Evolutionary conservation across 1,284 basidiomycete genomes (phyloP).

Genomic region (Malassezia caprae): DNA sequence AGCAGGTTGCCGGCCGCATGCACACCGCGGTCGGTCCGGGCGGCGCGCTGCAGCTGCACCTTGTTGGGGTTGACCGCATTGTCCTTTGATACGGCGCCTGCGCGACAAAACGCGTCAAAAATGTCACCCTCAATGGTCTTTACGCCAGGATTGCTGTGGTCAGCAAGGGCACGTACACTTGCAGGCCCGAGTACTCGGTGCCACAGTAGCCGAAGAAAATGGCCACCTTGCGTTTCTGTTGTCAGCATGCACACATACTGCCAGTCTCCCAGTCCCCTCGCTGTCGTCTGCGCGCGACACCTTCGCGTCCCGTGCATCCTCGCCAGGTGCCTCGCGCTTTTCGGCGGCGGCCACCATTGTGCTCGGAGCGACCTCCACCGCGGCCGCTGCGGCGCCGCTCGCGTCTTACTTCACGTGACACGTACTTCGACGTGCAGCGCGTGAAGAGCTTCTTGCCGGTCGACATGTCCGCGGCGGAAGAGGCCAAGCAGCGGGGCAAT

Average conservation of each 20-base stretch:
- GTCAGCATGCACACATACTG: neutral
- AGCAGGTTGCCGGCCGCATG: slow-evolving; percentile 87
- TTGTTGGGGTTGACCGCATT: slow-evolving; percentile 86
- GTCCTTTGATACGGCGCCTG: slow-evolving; percentile 80
- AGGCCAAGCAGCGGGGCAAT: slow-evolving; percentile 45
- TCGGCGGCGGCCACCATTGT: neutral
- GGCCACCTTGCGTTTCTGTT: slow-evolving; percentile 54
- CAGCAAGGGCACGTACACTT: slow-evolving; percentile 62
- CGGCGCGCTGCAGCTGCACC: slow-evolving; percentile 75
- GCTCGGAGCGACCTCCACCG: neutral
- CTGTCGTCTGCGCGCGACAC: neutral
- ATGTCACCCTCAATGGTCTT: slow-evolving; percentile 83
- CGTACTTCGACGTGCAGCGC: neutral
- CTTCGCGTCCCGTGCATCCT: slow-evolving; percentile 5
- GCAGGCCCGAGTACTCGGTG: slow-evolving; percentile 76
- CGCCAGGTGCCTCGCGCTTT: neutral
- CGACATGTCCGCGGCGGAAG: slow-evolving; percentile 23
- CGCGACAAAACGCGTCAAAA: slow-evolving; percentile 76
- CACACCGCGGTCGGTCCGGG: slow-evolving; percentile 91
- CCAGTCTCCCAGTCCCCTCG: neutral
- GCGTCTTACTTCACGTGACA: slow-evolving; percentile 3
- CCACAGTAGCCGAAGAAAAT: slow-evolving; percentile 55
- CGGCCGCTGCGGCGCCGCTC: slow-evolving; percentile 1
- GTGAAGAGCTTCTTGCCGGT: neutral
- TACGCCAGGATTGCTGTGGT: slow-evolving; percentile 51